Conservation (phyloP, 306 rosid species). For the Cucumis melo region DNA sequence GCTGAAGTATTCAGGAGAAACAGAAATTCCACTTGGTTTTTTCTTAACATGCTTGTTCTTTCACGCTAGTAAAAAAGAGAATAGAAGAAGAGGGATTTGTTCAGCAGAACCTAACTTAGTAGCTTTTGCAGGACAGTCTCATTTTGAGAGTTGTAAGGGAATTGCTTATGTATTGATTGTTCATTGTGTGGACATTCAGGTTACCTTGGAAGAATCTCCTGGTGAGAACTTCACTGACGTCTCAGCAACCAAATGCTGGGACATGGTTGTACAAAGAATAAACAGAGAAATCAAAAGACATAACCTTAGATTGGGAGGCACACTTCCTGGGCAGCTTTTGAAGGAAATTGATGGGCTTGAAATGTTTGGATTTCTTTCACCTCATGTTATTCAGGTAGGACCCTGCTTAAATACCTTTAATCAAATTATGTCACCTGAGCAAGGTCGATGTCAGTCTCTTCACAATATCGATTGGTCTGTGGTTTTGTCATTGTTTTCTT, state of each 20-base stretch:
- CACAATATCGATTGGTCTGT: neutral
- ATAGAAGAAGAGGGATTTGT: neutral
- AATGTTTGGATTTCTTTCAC: slow-evolving; percentile 77
- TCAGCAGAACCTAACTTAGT: neutral
- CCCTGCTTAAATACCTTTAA: neutral
- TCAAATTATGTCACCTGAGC: neutral
- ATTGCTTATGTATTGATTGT: neutral
- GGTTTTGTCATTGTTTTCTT: neutral
- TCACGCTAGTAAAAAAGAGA: neutral
- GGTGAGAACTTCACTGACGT: slow-evolving; percentile 31
- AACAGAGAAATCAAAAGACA: slow-evolving; percentile 28
- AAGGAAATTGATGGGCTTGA: slow-evolving; percentile 42
- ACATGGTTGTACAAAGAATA: slow-evolving; percentile 46
- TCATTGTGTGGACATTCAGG: slow-evolving; percentile 33
- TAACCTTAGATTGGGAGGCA: slow-evolving; percentile 26
- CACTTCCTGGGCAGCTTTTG: slow-evolving; percentile 27
- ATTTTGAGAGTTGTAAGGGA: neutral
- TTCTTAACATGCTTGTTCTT: neutral
- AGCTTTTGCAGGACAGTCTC: neutral
- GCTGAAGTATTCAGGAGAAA: neutral
- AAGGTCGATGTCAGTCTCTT: neutral
- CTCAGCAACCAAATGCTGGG: slow-evolving; percentile 69
- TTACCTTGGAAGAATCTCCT: slow-evolving; percentile 56
- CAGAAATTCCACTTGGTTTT: neutral
- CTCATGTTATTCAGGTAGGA: slow-evolving; percentile 44